Evolutionary conservation across 306 rosid species (phyloP).

Genomic region (Carpinus viminea): DNA sequence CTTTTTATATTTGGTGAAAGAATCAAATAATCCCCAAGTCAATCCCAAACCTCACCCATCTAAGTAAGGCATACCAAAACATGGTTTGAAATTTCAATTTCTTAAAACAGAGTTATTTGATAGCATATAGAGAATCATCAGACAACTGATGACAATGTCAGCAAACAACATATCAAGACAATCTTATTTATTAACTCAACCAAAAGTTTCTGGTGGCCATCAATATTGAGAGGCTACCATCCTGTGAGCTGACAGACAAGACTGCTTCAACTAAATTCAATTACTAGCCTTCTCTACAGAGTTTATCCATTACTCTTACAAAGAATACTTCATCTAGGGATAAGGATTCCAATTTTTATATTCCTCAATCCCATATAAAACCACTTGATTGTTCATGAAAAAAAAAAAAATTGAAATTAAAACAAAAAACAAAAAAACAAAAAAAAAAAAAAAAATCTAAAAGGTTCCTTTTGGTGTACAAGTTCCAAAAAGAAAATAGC

Average conservation of each 20-base stretch:
- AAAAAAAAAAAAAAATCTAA: not conserved
- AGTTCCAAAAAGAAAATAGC: not conserved
- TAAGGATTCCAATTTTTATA: not conserved
- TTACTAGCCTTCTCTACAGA: not conserved
- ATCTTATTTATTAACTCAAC: not conserved
- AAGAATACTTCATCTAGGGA: not conserved
- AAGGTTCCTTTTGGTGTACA: not conserved
- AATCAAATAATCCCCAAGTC: not conserved
- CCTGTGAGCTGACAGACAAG: not conserved
- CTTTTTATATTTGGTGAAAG: not conserved
- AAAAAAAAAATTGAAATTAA: slow-evolving; percentile 11
- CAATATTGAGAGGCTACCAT: not conserved
- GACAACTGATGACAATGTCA: not conserved
- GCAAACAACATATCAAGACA: not conserved
- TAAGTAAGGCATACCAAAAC: not conserved
- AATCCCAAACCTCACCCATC: not conserved
- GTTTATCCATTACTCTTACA: not conserved
- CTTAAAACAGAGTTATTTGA: not conserved
- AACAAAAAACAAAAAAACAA: not conserved
- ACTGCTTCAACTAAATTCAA: not conserved
- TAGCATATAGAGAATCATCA: not conserved
- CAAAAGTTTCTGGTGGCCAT: not conserved
- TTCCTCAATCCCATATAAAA: not conserved
- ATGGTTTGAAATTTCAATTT: not conserved
- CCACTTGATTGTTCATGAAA: not conserved